Evolutionary conservation across 306 rosid species (phyloP), one percentile per base, ranked within the genome.

Genomic region (Fagus sylvatica): DNA sequence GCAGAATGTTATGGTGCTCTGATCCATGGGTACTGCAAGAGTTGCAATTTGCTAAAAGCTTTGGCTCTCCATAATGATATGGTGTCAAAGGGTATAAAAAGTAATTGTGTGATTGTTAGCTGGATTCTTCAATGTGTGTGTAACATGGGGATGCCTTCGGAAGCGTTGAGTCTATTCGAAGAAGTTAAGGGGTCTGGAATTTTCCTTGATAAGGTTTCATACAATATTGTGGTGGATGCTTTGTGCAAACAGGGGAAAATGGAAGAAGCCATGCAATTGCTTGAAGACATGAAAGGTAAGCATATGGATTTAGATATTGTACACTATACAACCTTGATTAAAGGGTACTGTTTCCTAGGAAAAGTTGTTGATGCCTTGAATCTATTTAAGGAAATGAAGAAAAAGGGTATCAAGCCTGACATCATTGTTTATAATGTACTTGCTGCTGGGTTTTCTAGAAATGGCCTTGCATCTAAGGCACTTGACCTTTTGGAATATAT

Each of bases 321-420:
- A 76, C 98, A 91, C 81, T 91, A 87, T 83, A 94, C 97, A 7
- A 94, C 96, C 5, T 72, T 94, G 61, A 90, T 94, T 49, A 81
- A 79, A 49, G 98, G 98, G 54, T 88, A 84, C 72, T 89, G 75
- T 77, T 77, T 78, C 62, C 81, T 74, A 71, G 91, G 89, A 64
- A 79, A 86, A 40, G 71, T 80, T 32, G 5, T 1, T 61, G 59
- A 75, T 79, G 96, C 93, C 28, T 17, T 57, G 32, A 54, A 74
- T 42, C n/a, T 88, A 75, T 84, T 87, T 74, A 55, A 88, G 54
- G 88, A 84, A 84, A 86, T 91, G 93, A 82, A 67, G 74, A 83
- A 78, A 42, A 83, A 71, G 39, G 96, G 91, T 51, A 65, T 87
- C 16, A 80, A 85, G 82, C 97, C 96, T 57, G 98, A 94, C 65